Base-by-base conservation (phyloP, 345 rosid genomes). In the Reutealis trisperma region DNA sequence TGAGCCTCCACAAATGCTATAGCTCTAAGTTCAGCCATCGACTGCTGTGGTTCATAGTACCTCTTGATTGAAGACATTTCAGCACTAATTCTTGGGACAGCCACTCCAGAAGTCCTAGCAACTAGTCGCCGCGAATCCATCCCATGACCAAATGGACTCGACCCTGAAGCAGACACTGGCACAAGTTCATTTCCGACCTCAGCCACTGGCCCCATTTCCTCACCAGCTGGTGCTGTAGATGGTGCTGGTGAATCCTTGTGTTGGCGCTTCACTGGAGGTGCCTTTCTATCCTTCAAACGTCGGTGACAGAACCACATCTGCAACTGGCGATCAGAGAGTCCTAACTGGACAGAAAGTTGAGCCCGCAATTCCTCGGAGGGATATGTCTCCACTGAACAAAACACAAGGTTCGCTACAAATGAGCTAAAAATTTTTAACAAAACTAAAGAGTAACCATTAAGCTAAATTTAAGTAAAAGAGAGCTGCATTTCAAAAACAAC, bases 291-390 rank as follows among this genome's bases (percentile, higher is more conserved):
- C 86, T 94, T 94, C 78, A 94, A 78, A 9, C 97, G 85, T 73
- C 98, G 87, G 85, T 92, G 98, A 83, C 97, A 94, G 70, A 94
- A 94, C 98, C 98, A 94, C 98, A 94, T 94, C 89, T 91, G 98
- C 77, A 94, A 70, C 86, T 94, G 98, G 77, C 98, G 81, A 74
- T 92, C 97, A 18, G 98, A 87, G 6, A 94, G 91, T 58, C 90
- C 97, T 73, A 94, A 81, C 71, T 92, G 85, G 57, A 71, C 87
- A 45, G 98, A 92, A 22, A 94, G 89, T 83, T 92, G 92, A 54
- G 84, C 94, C 68, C 97, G 78, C 69, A 83, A 55, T 71, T 86
- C 85, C 84, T 94, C 98, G 6, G 96, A 85, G 8, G 97, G 98
- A 78, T 94, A 92, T 64, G 87, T 80, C 77, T 92, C 94, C 82